Evolutionary conservation across 1,284 basidiomycete species (phyloP).

Genomic region (Neonothopanus nambi): DNA sequence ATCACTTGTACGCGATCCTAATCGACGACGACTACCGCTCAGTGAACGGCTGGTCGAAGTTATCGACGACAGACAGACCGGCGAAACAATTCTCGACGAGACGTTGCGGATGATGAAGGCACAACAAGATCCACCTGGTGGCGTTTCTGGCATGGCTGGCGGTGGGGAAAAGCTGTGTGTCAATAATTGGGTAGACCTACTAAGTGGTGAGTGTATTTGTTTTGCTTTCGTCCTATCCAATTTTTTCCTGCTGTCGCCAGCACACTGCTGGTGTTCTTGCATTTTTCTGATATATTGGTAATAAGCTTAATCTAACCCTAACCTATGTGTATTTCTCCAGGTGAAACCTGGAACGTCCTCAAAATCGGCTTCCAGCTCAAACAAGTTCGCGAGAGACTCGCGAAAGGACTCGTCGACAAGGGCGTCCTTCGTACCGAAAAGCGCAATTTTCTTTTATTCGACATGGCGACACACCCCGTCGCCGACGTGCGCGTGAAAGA

Average conservation of each 20-base stretch:
- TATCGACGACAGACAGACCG: conserved; percentile 87
- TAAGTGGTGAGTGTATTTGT: conserved; percentile 80
- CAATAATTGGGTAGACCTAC: conserved; percentile 90
- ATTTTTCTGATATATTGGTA: not conserved
- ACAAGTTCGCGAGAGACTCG: conserved; percentile 93
- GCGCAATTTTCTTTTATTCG: conserved; percentile 95
- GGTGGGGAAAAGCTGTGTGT: conserved; percentile 76
- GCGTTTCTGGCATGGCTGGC: not conserved
- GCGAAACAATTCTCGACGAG: conserved; percentile 94
- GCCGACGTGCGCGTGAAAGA: conserved; percentile 91
- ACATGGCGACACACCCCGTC: conserved; percentile 97
- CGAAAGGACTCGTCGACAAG: conserved; percentile 97
- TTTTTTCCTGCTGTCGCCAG: not conserved
- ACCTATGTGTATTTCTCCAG: conserved; percentile 42
- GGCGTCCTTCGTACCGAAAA: conserved; percentile 96
- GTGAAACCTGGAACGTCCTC: conserved; percentile 98
- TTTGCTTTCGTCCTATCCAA: too few species aligned
- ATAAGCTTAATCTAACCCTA: not conserved
- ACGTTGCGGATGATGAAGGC: conserved; percentile 92
- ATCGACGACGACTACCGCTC: conserved; percentile 73
- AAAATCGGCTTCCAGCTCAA: conserved; percentile 98
- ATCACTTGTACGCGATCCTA: conserved; percentile 84
- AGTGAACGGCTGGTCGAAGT: conserved; percentile 89
- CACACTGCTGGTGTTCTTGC: not conserved
- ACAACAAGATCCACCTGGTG: conserved; percentile 43